phyloP scores from a whole-genome alignment of 129 eudicot species.

The Apium graveolens region DNA sequence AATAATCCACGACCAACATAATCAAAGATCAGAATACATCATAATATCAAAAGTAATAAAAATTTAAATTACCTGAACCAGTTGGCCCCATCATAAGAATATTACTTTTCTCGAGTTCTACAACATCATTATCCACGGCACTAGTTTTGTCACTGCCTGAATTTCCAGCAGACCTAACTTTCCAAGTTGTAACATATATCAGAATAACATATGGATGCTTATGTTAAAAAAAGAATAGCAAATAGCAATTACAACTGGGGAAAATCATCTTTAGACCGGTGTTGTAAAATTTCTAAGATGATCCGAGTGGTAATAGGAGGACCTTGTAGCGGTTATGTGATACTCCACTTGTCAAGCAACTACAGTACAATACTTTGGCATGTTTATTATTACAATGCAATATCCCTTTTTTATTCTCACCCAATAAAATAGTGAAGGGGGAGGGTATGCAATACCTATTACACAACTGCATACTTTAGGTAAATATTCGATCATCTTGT shows the following conservation, averaged over 20 bases:
- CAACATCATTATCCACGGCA: slow-evolving; percentile 45
- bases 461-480: not conserved
- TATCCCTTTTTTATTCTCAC: not conserved
- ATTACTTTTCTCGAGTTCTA: slow-evolving; percentile 96
- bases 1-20: not conserved
- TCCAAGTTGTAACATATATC: slow-evolving; percentile 41
- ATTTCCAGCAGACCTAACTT: slow-evolving; percentile 71
- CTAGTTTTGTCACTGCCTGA: slow-evolving; percentile 42
- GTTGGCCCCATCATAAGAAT: slow-evolving; percentile 98
- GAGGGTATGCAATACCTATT: not conserved
- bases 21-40: not conserved
- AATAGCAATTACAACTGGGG: not conserved
- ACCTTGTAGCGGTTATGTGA: not conserved
- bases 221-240: not conserved
- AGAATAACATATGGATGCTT: slow-evolving; percentile 13
- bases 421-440: not conserved
- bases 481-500: not conserved
- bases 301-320: not conserved
- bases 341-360: too few relatives aligned
- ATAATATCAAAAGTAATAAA: not conserved
- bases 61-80: slow-evolving; percentile 71
- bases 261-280: not conserved
- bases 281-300: not conserved
- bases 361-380: too few relatives aligned
- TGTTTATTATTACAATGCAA: not conserved